phyloP scores from a whole-genome alignment of 805 yeast genomes.

The Saccharomycopsis sp. region DNA sequence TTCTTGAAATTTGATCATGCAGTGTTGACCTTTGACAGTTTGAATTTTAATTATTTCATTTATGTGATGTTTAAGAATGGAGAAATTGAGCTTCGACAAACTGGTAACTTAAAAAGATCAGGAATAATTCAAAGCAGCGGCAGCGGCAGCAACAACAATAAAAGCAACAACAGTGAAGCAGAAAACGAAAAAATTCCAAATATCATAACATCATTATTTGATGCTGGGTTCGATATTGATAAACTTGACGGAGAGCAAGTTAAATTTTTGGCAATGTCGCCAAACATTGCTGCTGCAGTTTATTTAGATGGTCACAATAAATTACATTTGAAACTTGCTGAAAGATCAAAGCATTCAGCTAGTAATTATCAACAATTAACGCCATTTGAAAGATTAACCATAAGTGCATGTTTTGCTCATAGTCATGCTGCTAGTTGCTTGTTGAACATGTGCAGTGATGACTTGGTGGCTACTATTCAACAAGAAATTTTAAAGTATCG shows the following conservation, averaged over 20 bases:
- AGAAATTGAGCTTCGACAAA: constrained; percentile 37
- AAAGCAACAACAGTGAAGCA: constrained; percentile 4
- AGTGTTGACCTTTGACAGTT: constrained; percentile 25
- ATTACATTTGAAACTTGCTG: constrained; percentile 31
- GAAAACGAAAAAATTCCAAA: constrained; percentile 26
- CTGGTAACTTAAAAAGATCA: constrained; percentile 28
- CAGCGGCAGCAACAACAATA: constrained; percentile 6
- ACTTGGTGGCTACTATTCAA: constrained; percentile 52
- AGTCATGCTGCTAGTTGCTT: constrained; percentile 68
- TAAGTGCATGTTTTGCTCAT: constrained; percentile 56
- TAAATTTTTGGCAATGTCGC: constrained; percentile 10
- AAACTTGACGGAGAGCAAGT: background rate
- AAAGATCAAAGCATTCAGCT: constrained; percentile 23
- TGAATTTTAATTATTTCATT: constrained; percentile 35
- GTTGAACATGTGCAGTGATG: constrained; percentile 61
- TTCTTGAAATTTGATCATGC: background rate
- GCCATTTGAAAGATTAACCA: constrained; percentile 23
- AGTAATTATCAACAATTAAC: background rate
- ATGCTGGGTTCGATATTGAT: constrained; percentile 45
- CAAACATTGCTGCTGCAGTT: constrained; percentile 28
- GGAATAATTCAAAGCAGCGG: background rate
- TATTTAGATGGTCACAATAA: constrained; percentile 32
- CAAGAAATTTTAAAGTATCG: constrained; percentile 33
- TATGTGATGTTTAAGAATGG: constrained; percentile 39
- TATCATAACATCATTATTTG: constrained; percentile 38